Base-by-base conservation (phyloP, 768 basidiomycete genomes). In the Pholiota molesta region DNA sequence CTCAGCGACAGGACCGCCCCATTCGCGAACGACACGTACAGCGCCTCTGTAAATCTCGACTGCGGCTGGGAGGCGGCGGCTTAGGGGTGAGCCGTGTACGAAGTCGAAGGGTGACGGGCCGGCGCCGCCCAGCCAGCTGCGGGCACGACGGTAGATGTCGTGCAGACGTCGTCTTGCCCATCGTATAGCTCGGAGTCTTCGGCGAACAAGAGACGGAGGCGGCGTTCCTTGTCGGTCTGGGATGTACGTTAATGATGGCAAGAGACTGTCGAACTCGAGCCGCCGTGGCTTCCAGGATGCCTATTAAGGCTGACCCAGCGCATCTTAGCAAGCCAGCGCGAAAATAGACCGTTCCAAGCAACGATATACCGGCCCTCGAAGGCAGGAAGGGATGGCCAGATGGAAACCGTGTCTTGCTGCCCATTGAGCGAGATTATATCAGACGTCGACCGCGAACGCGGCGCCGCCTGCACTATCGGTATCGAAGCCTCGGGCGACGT, bases 241-340 rank as follows among this genome's bases (percentile, higher is more conserved):
- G n/a, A n/a, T n/a, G n/a, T n/a, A n/a, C n/a, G n/a, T n/a, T n/a
- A n/a, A n/a, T n/a, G n/a, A n/a, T n/a, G n/a, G n/a, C n/a, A n/a
- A n/a, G n/a, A n/a, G n/a, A n/a, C n/a, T n/a, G n/a, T n/a, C n/a
- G n/a, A n/a, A n/a, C n/a, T n/a, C n/a, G n/a, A n/a, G n/a, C n/a
- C n/a, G n/a, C n/a, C n/a, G n/a, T n/a, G n/a, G n/a, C n/a, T n/a
- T n/a, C n/a, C n/a, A n/a, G n/a, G 5, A 35, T 35, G 79, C 35
- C 87, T 87, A 61, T 84, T 86, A 62, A 95, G 77, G 6, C 91
- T 82, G 49, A 94, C 74, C 87, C 88, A 94, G 65, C 88, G 86
- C 70, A 87, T 86, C 68, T 84, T 82, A 85, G 92, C 94, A 52
- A 91, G 78, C 78, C 88, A 91, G 57, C 88, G 87, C 14, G 87